phyloP scores from a whole-genome alignment of 2,329 filamentous ascomycete genomes.

The Eurotiales sp. region DNA sequence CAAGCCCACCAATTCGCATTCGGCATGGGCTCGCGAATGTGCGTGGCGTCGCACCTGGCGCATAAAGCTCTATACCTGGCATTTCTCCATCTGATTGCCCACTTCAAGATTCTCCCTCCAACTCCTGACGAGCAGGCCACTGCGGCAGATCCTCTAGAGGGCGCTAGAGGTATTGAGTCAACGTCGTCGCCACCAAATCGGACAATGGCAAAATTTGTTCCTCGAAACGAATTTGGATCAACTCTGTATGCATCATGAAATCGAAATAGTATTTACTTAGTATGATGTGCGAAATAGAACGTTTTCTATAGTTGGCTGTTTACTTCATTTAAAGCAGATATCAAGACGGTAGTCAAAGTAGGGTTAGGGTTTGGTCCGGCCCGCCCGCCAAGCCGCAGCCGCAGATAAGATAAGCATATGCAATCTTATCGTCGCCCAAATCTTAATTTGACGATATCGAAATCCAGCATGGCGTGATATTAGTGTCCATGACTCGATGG shows the following conservation, averaged over 20 bases:
- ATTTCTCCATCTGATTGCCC: constrained; percentile 12
- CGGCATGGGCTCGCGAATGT: constrained; percentile 15
- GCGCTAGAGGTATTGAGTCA: neutral
- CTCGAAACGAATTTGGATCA: constrained; percentile 1
- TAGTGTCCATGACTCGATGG: too few relatives aligned
- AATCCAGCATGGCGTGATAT: too few relatives aligned
- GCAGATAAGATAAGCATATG: neutral
- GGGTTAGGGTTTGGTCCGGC: neutral
- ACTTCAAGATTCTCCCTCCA: constrained; percentile 13
- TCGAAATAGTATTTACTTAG: neutral
- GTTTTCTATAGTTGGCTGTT: too few relatives aligned
- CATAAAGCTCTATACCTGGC: constrained; percentile 12
- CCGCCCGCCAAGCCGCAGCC: neutral
- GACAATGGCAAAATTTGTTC: constrained; percentile 7
- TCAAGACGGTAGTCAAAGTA: neutral
- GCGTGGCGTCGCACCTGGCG: constrained; percentile 13
- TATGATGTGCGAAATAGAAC: too few relatives aligned
- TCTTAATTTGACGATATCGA: neutral
- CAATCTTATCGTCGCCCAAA: neutral
- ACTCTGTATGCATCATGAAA: neutral
- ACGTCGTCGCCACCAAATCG: neutral
- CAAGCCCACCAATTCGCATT: constrained; percentile 15
- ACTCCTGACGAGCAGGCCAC: neutral
- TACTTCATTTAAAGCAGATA: too few relatives aligned
- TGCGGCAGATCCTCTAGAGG: constrained; percentile 9